Percentiles rank a stretch among this genome's conserved stretches.
phyloP scores from a whole-genome alignment of 306 rosid species.

The Gastrolobium bilobum region DNA sequence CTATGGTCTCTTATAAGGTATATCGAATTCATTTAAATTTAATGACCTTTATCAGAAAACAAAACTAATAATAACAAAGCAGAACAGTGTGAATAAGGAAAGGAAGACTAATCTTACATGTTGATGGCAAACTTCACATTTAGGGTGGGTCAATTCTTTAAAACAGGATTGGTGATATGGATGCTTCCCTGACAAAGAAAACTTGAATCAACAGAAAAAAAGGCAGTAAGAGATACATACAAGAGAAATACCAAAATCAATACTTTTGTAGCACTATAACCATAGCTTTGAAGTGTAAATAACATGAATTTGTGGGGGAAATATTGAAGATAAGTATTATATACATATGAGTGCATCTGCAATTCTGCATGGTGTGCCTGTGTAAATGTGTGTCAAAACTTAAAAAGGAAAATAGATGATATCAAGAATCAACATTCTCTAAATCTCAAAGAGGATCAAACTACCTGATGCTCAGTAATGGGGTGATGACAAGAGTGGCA shows the following conservation, averaged over 20 bases:
- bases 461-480: slow-evolving; percentile 90
- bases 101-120: slow-evolving; percentile 68
- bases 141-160: slow-evolving; percentile 84
- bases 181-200: slow-evolving; percentile 90
- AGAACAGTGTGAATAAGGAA: slow-evolving; percentile 19
- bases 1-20: neutral
- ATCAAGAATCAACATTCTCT: slow-evolving; percentile 3
- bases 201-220: slow-evolving; percentile 76
- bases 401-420: slow-evolving; percentile 22
- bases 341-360: slow-evolving; percentile 1
- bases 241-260: slow-evolving; percentile 42
- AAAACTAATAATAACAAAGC: slow-evolving; percentile 33
- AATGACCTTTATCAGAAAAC: slow-evolving; percentile 20
- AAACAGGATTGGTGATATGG: slow-evolving; percentile 93
- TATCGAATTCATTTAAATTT: neutral
- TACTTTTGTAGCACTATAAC: neutral
- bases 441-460: slow-evolving; percentile 44
- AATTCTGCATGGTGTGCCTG: slow-evolving; percentile 31
- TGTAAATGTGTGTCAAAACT: slow-evolving; percentile 5
- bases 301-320: slow-evolving; percentile 11
- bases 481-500: slow-evolving; percentile 81
- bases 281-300: slow-evolving; percentile 25
- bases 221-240: slow-evolving; percentile 58
- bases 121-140: slow-evolving; percentile 92
- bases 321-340: slow-evolving; percentile 18